Evolutionary conservation across 2,329 filamentous ascomycete species (phyloP).

Genomic region (Zasmidium cellare): DNA sequence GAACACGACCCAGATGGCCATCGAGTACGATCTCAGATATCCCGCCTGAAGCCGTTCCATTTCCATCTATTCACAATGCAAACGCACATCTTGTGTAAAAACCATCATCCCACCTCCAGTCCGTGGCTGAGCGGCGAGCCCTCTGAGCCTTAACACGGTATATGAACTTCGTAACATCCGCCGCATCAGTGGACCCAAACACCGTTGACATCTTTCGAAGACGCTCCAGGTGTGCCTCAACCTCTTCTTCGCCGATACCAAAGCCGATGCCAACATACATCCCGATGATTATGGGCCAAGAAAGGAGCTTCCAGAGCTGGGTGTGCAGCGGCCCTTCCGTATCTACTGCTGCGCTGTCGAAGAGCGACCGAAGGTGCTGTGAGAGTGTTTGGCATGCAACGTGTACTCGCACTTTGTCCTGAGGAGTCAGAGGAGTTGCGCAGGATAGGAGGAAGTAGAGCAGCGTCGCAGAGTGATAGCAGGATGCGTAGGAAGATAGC

Average conservation of each 20-base stretch:
- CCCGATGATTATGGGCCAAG: neutral
- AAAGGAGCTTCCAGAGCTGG: neutral
- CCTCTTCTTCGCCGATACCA: neutral
- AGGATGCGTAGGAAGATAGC: neutral
- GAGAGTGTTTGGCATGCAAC: neutral
- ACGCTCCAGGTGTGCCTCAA: neutral
- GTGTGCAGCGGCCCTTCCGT: neutral
- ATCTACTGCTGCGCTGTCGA: neutral
- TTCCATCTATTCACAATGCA: neutral
- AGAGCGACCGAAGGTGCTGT: neutral
- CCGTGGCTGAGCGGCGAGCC: neutral
- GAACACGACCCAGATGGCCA: slow-evolving; percentile 3
- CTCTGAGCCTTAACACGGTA: neutral
- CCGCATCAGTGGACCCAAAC: too few species aligned
- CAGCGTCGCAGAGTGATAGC: neutral
- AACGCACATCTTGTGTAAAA: neutral
- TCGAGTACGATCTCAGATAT: neutral
- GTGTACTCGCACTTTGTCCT: neutral
- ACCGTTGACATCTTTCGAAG: neutral
- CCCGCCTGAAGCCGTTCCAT: neutral
- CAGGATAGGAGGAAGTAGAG: neutral
- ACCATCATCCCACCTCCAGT: neutral
- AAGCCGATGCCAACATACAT: neutral
- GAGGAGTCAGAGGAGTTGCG: neutral
- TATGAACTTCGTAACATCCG: neutral